Conservation (phyloP, 768 basidiomycete genomes). For the Lactarius vividus region DNA sequence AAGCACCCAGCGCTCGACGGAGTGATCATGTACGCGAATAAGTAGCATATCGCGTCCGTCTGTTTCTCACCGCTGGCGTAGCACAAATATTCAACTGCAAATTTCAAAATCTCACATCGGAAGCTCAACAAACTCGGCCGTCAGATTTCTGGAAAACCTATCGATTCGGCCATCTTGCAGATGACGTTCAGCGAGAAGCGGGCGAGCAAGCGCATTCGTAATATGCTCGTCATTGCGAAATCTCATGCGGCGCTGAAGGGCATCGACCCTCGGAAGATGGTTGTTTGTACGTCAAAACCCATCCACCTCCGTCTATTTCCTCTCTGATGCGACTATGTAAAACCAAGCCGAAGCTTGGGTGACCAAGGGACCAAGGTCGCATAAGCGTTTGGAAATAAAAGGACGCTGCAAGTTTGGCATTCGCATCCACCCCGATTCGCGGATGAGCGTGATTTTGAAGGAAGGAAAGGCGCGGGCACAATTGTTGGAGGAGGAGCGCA, state of each 20-base stretch:
- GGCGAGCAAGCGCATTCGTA: slow-evolving; percentile 80
- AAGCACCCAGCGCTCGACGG: slow-evolving; percentile 10
- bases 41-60: neutral
- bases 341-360: slow-evolving; percentile 89
- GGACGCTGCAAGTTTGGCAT: slow-evolving; percentile 82
- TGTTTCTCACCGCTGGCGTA: slow-evolving; percentile 33
- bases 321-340: neutral
- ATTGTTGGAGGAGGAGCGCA: slow-evolving; percentile 56
- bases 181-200: slow-evolving; percentile 97
- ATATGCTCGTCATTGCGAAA: slow-evolving; percentile 82
- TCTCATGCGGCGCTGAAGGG: slow-evolving; percentile 81
- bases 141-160: slow-evolving; percentile 87
- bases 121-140: slow-evolving; percentile 87
- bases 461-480: slow-evolving; percentile 80
- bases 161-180: slow-evolving; percentile 93
- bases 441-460: slow-evolving; percentile 70
- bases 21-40: slow-evolving; percentile 23
- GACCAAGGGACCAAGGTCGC: slow-evolving; percentile 67
- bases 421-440: slow-evolving; percentile 70
- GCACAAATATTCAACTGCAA: slow-evolving; percentile 92
- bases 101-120: slow-evolving; percentile 90
- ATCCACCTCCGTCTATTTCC: slow-evolving; percentile 3
- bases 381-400: slow-evolving; percentile 72
- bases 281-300: slow-evolving; percentile 65
- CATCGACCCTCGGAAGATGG: slow-evolving; percentile 64